A percentile compares a stretch with the other conserved stretches of the same genome.
Conservation (phyloP, 345 rosid species). For the Syzygium oleosum region DNA sequence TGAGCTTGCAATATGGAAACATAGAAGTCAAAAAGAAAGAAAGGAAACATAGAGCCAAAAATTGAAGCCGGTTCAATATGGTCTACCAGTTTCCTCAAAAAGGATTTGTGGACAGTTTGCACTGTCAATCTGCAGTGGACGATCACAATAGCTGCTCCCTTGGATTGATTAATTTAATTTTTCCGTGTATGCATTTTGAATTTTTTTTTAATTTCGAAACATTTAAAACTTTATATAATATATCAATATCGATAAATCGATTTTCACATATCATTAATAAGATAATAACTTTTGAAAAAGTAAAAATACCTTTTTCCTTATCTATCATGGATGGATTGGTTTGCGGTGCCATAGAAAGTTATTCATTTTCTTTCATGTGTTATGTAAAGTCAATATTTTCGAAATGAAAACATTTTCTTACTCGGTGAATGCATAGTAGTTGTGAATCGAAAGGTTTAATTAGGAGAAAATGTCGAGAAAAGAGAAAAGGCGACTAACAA, state of each 20-base stretch:
- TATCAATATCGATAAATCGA: not conserved
- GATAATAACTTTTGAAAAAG: not conserved
- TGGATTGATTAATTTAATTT: not conserved
- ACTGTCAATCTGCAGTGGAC: no score
- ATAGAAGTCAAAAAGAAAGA: no score
- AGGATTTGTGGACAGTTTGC: no score
- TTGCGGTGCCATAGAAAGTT: not conserved
- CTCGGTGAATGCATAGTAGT: no score
- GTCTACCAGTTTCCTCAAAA: no score
- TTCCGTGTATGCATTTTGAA: accelerated
- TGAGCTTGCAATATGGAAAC: no score
- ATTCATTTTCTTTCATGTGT: accelerated
- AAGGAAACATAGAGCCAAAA: no score
- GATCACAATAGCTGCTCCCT: no score
- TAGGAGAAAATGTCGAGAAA: no score
- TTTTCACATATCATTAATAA: not conserved
- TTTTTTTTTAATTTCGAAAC: not conserved
- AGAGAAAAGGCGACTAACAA: no score
- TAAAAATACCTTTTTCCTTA: not conserved
- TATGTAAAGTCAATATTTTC: not conserved
- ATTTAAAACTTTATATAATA: not conserved
- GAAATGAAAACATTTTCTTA: not conserved
- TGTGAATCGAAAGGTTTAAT: no score
- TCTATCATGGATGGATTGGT: accelerated
- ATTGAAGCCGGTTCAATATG: no score